Evolutionary conservation across 192 early-diverging fungal genomes (phyloP).

Genomic region (Backusella liffmaniae): DNA sequence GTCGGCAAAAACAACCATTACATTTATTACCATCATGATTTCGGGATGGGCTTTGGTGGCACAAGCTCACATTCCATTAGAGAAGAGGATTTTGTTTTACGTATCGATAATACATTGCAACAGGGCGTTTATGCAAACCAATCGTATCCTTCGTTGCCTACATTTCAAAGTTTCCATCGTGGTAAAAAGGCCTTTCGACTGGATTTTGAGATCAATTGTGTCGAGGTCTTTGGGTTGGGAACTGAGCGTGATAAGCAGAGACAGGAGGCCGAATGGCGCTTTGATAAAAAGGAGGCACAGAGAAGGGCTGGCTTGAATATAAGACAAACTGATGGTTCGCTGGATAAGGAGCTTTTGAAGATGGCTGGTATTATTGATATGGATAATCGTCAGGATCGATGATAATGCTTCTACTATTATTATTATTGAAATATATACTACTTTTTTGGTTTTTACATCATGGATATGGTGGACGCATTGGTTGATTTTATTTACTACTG

Average conservation of each 20-base stretch:
- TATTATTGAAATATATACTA: no score
- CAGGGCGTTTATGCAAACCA: constrained; percentile 45
- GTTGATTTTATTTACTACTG: background rate
- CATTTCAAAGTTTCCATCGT: constrained; percentile 13
- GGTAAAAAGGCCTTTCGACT: constrained; percentile 28
- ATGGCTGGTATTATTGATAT: constrained; percentile 37
- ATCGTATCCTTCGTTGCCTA: constrained; percentile 34
- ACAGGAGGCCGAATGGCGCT: constrained; percentile 48
- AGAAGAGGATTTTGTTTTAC: constrained; percentile 39
- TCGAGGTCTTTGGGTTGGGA: constrained; percentile 57
- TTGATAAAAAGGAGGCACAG: constrained; percentile 48
- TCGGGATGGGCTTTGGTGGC: constrained; percentile 38
- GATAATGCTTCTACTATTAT: background rate
- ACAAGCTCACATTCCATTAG: constrained; percentile 6
- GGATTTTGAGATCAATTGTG: constrained; percentile 42
- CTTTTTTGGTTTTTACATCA: background rate
- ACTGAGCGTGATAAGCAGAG: constrained; percentile 36
- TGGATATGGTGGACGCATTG: background rate
- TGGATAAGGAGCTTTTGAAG: constrained; percentile 42
- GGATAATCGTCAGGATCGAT: constrained; percentile 24
- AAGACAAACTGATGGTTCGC: constrained; percentile 33
- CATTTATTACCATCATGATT: constrained; percentile 30
- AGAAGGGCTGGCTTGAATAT: constrained; percentile 43
- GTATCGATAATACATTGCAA: constrained; percentile 48
- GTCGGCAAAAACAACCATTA: constrained; percentile 23